Base-by-base conservation (phyloP, 441 rosid genomes). In the Pelargonium fulgidum region DNA sequence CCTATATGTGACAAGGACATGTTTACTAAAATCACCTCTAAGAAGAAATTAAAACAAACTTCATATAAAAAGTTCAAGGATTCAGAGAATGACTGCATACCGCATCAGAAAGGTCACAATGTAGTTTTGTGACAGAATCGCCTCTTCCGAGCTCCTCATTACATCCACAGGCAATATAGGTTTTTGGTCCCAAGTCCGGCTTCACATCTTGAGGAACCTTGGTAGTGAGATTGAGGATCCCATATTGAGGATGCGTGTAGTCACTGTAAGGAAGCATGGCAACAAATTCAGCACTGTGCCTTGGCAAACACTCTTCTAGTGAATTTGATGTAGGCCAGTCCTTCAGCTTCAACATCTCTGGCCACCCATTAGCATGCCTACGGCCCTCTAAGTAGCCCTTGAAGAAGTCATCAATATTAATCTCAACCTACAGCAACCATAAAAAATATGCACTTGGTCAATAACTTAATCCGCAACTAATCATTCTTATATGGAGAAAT, bases 251-350 rank as follows among this genome's bases (percentile, higher is more conserved):
- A 81, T 90, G 88, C 4, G 89, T 77, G 61, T 90, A 92, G 63
- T 85, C 90, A 81, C 87, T 90, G 67, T 85, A 94, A 1, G 98
- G 99, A 75, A 94, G 78, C 7, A 92, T 91, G n/a, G 86, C 81
- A 61, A 90, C 83, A 63, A 88, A 92, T 82, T 94, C 98, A 68
- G 89, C 96, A 67, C 91, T 89, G 64, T 94, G 99, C 67, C 98
- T 93, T 0, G 97, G 98, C 77, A 94, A 79, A 66, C 87, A 82
- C 71, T 92, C 86, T 67, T 94, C 98, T 68, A 91, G 92, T 72
- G 81, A 83, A 73, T 90, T 87, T 0, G 91, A 89, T 67, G 99
- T 96, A 52, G 99, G 99, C 99, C 96, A 93, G 61, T 93, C 99
- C 74, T 94, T 94, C 12, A 94, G 82, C 87, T 94, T 94, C 67